Percentiles rank a stretch among this genome's conserved stretches.
Conservation (phyloP, 306 rosid species). For the barrel medic (Medicago truncatula) region MtrunA17r5.0-ANR NC_053044.1:48007501-48008000, state of each 20-base stretch:
- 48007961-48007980: slow-evolving; percentile 84
- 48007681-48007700: slow-evolving; percentile 77
- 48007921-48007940: slow-evolving; percentile 91
- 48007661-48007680: slow-evolving; percentile 67
- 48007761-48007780: slow-evolving; percentile 88
- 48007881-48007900: slow-evolving; percentile 91
- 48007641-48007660: slow-evolving; percentile 21
- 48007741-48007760: slow-evolving; percentile 84
- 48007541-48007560: not conserved
- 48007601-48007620: slow-evolving; percentile 16
- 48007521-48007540: slow-evolving; percentile 15
- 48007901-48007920: slow-evolving; percentile 90
- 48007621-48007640: slow-evolving; percentile 29
- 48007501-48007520: slow-evolving; percentile 31
- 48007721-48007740: slow-evolving; percentile 90
- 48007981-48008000: slow-evolving; percentile 63
- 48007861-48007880: slow-evolving; percentile 32
- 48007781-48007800: slow-evolving; percentile 66
- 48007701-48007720: slow-evolving; percentile 82
- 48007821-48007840: slow-evolving; percentile 30
- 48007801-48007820: slow-evolving; percentile 33
- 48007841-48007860: slow-evolving; percentile 14
- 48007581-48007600: slow-evolving; percentile 19
- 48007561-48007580: slow-evolving; percentile 18
- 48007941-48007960: slow-evolving; percentile 90